Evolutionary conservation across 2,329 filamentous ascomycete genomes (phyloP), one percentile per base, ranked within the genome.

Genomic region (Claviceps maximensis): DNA sequence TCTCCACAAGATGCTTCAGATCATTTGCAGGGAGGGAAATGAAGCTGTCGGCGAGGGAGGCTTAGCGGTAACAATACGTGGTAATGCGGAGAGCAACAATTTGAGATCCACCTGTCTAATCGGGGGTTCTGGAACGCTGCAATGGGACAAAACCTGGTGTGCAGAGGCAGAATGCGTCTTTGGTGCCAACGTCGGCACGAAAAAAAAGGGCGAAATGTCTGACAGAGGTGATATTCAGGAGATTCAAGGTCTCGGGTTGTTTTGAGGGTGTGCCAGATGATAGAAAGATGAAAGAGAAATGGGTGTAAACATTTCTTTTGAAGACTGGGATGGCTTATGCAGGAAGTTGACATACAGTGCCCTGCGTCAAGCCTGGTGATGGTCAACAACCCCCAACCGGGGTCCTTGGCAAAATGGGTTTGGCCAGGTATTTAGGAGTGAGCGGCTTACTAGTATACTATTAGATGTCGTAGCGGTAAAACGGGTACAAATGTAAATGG

Each of bases 251-350:
- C 57, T 66, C 56, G 61, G 58, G 55, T 57, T 57, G 53, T 59
- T 59, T 47, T 59, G 58, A 57, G 55, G 7, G 58, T 59, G 56
- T 52, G 54, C 42, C 45, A 56, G 51, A 55, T 42, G 54, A 53
- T 51, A 57, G 60, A 55, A 58, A 58, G 56, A 60, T 60, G 53
- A 56, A 57, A 58, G 55, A 57, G 58, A 60, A 56, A 61, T 55
- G 61, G 57, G 53, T 58, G 57, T 42, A 59, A 55, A 60, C 61
- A 62, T 68, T 68, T 64, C 65, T 63, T 66, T 65, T 68, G 58
- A 57, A 58, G 58, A 59, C 56, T 58, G 59, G 56, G 57, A 58
- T 56, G 58, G 59, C 58, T 57, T 62, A 64, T 68, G 66, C 65
- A 63, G 58, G 60, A 60, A 21, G 57, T 56, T 58, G 33, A 49